Evolutionary conservation across 1,139 yeast species (phyloP), one percentile per base, ranked within the genome.

Genomic region (Geotrichum restrictum): DNA sequence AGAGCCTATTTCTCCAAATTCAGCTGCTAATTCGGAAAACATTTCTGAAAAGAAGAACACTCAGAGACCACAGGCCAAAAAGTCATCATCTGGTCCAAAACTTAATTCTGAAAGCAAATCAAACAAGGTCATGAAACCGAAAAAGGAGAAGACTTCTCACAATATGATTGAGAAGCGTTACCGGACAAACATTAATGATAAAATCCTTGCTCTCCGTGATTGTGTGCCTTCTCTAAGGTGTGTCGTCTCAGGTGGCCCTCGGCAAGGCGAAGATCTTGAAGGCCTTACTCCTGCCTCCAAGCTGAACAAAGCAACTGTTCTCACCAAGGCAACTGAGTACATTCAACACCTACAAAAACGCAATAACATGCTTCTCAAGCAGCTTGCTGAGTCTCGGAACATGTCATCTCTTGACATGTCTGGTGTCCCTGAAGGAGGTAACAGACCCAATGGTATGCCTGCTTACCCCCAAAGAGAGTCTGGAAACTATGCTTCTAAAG

Each of bases 321-420:
- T 91, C 57, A 79, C 88, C 48, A 88, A 89, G 66, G 96, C 97
- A 3, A 86, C 94, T 1, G 97, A 89, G 67, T 91, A 89, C 65
- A 89, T 91, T 62, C 77, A 79, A 61, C 96, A 89, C 69, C 75
- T 91, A 64, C 95, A 89, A 64, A 69, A 71, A 52, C 85, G 85
- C 62, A 88, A 88, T 65, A 78, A 75, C 1, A 61, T 70, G 16
- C 73, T 87, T 60, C 72, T 69, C 57, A 72, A 74, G 53, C 91
- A 87, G 62, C 79, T 82, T 59, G 16, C 37, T 11, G 51, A 37
- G 2, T 40, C 49, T 7, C 49, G 49, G 2, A 24, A 27, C 8
- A 33, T 40, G 13, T 18, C 47, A 4, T 21, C 18, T 14, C 13
- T 50, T 29, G 49, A 45, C 43, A 50, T 50, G 53, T 41, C 22